phyloP scores from a whole-genome alignment of 169 alveolate genomes.

The Eimeria brunetti region DNA sequence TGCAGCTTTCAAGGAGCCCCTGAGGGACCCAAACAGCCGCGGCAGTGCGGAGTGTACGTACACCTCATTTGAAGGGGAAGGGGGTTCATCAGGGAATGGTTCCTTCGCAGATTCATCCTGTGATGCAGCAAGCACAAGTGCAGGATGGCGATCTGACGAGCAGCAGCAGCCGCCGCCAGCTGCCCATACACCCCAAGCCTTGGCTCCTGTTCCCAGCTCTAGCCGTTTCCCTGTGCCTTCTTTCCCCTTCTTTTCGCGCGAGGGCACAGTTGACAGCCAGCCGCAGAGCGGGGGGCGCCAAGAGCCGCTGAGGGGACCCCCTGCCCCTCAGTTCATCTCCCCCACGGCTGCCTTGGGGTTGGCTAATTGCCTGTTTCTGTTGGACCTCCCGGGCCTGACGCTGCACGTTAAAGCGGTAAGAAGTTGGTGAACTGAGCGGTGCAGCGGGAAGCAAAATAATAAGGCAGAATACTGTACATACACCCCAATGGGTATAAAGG shows the following conservation, averaged over 20 bases:
- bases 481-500: background rate
- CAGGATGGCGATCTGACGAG: background rate
- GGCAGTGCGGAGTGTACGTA: background rate
- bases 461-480: no score
- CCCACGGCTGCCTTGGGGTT: constrained; percentile 23
- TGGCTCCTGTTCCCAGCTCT: background rate
- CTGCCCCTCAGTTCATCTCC: background rate
- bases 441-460: no score
- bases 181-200: background rate
- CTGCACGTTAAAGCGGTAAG: constrained; percentile 42
- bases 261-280: background rate
- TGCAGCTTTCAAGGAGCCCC: background rate
- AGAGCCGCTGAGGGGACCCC: background rate
- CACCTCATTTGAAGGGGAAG: background rate
- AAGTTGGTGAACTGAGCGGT: background rate
- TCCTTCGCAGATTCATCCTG: background rate
- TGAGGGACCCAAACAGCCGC: background rate
- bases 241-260: background rate
- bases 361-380: constrained; percentile 16
- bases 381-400: constrained; percentile 34
- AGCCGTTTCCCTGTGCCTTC: background rate
- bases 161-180: background rate
- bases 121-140: background rate
- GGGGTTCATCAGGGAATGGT: no score
- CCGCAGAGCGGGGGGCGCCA: background rate